Evolutionary conservation across 1,139 yeast genomes (phyloP), one percentile per base, ranked within the genome.

Genomic region (Blastobotrys serpentis): DNA sequence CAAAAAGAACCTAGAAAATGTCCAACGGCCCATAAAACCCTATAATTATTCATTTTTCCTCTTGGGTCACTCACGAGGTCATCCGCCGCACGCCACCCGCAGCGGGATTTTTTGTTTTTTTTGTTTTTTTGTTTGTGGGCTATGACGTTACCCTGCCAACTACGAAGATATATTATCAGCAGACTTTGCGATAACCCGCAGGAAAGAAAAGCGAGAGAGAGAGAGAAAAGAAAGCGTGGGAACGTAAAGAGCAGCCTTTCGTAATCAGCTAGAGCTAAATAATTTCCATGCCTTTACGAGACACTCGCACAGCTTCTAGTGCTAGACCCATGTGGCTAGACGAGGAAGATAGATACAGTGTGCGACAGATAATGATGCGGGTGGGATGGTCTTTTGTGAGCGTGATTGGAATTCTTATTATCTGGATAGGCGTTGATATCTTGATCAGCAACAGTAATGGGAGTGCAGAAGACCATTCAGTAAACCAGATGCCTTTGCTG

Each of bases 401-500:
- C 30, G 43, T 44, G 38, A 23, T 26, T 2, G 32, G 26, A 26
- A 17, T 44, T 3, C 29, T 21, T 34, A 23, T 39, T 7, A 23
- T 44, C 38, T 30, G 40, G 37, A 22, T 38, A 8, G 47, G 42
- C 11, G 39, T 23, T n/a, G 43, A 21, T 17, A 18, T 32, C 8
- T 25, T 44, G 32, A 22, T 39, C 30, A 14, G 32, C 13, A 10
- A 25, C 21, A 14, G 39, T 30, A 42, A 32, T n/a, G 40, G 39
- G 40, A 30, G 21, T 26, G 14, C 19, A 42, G 32, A 25, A 6
- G 14, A 29, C 13, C 32, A 29, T 11, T 29, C 32, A 13, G 22
- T 17, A 10, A 39, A 26, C 33, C 52, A 46, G 33, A 43, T 50
- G 14, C 64, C 65, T 2, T 53, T 57, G 17, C 51, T 62, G 34